phyloP scores from a whole-genome alignment of 805 yeast species.

The Teunomyces pallodes region DNA sequence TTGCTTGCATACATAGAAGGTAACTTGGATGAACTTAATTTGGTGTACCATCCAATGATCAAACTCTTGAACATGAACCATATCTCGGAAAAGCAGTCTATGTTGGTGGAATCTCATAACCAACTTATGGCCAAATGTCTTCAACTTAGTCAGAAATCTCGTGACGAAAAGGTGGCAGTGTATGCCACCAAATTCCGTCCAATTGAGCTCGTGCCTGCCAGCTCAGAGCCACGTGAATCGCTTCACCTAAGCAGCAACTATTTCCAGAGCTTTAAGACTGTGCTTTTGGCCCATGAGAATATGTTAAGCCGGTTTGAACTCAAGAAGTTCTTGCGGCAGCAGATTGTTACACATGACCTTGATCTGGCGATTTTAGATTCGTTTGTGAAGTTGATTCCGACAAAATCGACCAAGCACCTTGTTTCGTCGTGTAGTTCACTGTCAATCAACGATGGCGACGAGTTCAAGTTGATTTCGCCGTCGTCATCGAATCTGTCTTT shows the following conservation, averaged over 20 bases:
- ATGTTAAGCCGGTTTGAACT: slow-evolving; percentile 9
- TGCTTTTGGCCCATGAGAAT: not conserved
- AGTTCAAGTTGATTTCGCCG: slow-evolving; percentile 7
- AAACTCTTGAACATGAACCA: slow-evolving; percentile 11
- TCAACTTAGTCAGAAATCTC: not conserved
- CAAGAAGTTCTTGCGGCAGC: slow-evolving; percentile 7
- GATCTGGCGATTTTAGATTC: slow-evolving; percentile 8
- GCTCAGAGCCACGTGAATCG: not conserved
- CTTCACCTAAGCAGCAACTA: not conserved
- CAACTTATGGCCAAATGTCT: not conserved
- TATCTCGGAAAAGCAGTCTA: slow-evolving; percentile 6
- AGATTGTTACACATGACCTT: slow-evolving; percentile 7
- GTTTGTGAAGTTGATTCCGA: slow-evolving; percentile 16
- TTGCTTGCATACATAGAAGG: slow-evolving; percentile 9
- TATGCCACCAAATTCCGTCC: not conserved
- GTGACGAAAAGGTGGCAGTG: not conserved
- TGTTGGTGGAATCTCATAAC: not conserved
- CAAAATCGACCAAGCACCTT: slow-evolving; percentile 3
- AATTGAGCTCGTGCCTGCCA: not conserved
- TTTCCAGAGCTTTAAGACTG: not conserved
- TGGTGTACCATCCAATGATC: slow-evolving; percentile 11
- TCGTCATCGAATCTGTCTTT: slow-evolving; percentile 8
- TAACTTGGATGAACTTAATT: slow-evolving; percentile 13
- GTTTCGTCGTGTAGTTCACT: slow-evolving; percentile 5
- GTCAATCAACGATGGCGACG: slow-evolving; percentile 8